Conservation (phyloP, 1,139 yeast genomes). For the Yamadazyma sp. region DNA sequence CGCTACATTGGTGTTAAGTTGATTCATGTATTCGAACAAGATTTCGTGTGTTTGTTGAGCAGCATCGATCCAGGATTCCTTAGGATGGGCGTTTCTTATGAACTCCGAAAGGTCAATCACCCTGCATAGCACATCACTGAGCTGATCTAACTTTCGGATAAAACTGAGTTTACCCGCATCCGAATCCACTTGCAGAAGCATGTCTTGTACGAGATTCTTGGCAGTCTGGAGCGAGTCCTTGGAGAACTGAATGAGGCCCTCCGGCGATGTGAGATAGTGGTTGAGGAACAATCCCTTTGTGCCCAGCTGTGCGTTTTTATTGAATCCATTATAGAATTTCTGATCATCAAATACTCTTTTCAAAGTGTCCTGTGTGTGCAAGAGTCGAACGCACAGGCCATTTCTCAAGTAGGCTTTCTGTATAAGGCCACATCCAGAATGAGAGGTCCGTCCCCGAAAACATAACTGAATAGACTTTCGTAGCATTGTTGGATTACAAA, state of each 20-base stretch:
- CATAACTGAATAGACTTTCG: neutral
- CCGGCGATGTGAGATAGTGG: constrained; percentile 64
- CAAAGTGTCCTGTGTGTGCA: constrained; percentile 14
- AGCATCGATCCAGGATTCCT: constrained; percentile 64
- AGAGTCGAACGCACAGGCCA: too few relatives aligned
- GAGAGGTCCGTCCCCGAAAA: neutral
- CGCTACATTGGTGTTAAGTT: constrained; percentile 80
- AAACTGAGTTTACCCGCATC: constrained; percentile 51
- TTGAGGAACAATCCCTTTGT: constrained; percentile 69
- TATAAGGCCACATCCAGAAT: too few relatives aligned
- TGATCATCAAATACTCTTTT: constrained; percentile 48
- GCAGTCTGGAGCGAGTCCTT: constrained; percentile 63
- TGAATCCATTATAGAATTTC: constrained; percentile 38
- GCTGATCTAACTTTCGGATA: constrained; percentile 71
- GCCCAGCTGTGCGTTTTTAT: constrained; percentile 13
- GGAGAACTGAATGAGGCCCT: constrained; percentile 71
- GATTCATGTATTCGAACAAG: constrained; percentile 93
- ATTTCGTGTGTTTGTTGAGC: constrained; percentile 89
- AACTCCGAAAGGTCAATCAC: constrained; percentile 95
- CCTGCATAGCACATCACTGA: constrained; percentile 86
- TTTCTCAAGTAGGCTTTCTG: too few relatives aligned
- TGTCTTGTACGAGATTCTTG: constrained; percentile 53
- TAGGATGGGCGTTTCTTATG: constrained; percentile 85
- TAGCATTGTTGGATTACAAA: too few relatives aligned
- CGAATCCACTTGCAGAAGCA: constrained; percentile 46